These are phyloP conservation scores for Nannizziopsis arthrosporioides DNA, from an alignment of 2,329 filamentous ascomycete genomes.

Conservation along the genomic window DNA sequence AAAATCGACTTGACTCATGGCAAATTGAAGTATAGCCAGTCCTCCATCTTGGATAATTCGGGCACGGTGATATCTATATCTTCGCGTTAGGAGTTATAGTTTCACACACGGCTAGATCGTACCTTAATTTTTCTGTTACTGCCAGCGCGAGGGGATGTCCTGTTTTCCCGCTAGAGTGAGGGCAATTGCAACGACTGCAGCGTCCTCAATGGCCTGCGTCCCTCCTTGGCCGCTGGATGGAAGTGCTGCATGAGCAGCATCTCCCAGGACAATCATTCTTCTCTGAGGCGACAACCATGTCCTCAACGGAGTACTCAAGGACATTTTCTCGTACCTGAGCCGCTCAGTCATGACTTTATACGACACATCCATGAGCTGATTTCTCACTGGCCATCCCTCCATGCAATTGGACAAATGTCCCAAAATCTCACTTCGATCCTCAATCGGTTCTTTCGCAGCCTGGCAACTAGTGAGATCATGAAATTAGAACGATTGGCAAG, in stretches of 20 bases:
- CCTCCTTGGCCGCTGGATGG: slow-evolving; percentile 50
- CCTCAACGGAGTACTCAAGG: not conserved
- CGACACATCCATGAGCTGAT: slow-evolving; percentile 2
- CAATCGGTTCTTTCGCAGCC: not conserved
- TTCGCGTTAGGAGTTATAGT: not conserved
- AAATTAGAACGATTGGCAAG: not conserved
- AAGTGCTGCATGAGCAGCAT: slow-evolving; percentile 47
- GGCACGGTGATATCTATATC: slow-evolving; percentile 3
- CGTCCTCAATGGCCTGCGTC: slow-evolving; percentile 51
- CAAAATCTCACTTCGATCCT: not conserved
- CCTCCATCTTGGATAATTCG: slow-evolving; percentile 6
- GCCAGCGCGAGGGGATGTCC: slow-evolving; percentile 5
- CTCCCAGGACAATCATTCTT: slow-evolving; percentile 34
- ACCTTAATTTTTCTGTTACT: slow-evolving; percentile 9
- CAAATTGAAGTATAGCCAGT: slow-evolving; percentile 6
- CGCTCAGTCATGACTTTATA: not conserved
- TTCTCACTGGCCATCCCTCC: slow-evolving; percentile 4
- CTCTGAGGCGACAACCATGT: slow-evolving; percentile 5
- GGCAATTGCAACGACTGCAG: slow-evolving; percentile 38
- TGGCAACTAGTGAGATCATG: not conserved
- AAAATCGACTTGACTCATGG: slow-evolving; percentile 9
- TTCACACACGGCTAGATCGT: not conserved
- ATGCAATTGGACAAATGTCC: slow-evolving; percentile 4
- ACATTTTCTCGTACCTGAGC: slow-evolving; percentile 1
- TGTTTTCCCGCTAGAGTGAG: slow-evolving; percentile 9